Base-by-base conservation (phyloP, 1,284 basidiomycete species). In the Phlebopus sp. region DNA sequence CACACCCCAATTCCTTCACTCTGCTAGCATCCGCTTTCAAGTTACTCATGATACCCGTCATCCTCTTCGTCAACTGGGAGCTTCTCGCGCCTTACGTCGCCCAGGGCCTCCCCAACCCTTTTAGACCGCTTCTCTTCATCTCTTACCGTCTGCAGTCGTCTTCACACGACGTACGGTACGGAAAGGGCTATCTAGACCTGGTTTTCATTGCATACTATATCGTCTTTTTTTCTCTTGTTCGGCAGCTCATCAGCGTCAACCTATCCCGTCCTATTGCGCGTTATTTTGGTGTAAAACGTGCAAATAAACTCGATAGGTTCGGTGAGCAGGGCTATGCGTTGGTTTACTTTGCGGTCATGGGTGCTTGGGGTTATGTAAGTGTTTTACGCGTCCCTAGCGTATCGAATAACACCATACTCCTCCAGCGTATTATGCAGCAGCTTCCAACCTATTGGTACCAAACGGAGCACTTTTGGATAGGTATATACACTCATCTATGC, bases 361-460 rank as follows among this genome's bases (percentile, higher is more conserved):
- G 88, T 9, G 57, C 72, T 2, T 85, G 87, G 75, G 94, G 95
- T 41, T 74, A 85, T 42, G 92, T 94, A 51, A 65, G 88, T 77
- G 18, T 19, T 32, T 18, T n/a, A 31, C 37, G 7, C n/a, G 27
- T 32, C 34, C 41, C 23, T n/a, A 35, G 14, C n/a, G 5, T 23
- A 15, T 25, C 45, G 49, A 43, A 5, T 37, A 3, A 47, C 25
- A 13, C 19, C n/a, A 14, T 14, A 2, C 32, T 38, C 50, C 38
- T 37, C 5, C 19, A 92, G 89, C 77, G 77, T 52, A 86, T 97
- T 58, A 99, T 99, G 96, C 70, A 74, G 4, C 77, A 82, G 57
- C 76, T 94, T 14, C 91, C 92, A 0, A 93, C 86, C 0, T 93
- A 84, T 79, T 98, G 92, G 91, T 98, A 88, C 69, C 73, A 77